Base-by-base conservation (phyloP, 169 alveolate genomes). In the Cryptosporidium felis region DNA sequence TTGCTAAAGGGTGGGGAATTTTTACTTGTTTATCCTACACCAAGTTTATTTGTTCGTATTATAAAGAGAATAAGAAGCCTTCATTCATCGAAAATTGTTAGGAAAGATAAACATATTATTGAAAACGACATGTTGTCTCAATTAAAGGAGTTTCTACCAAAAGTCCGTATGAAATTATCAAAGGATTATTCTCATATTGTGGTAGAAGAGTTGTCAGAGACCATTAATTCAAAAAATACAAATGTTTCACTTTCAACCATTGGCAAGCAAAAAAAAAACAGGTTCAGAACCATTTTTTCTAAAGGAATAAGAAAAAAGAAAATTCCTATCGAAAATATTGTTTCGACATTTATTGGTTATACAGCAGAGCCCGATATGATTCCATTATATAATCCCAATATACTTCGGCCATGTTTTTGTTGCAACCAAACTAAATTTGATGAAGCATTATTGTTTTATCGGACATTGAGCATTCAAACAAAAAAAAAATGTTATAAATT, bases 1-100 rank as follows among this genome's bases (percentile, higher is more conserved):
- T 26, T 74, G 10, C 26, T 56, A 3, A 74, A 56, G 6, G 85
- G 85, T 18, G 67, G 67, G 12, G 85, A 74, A 38, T 74, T 74
- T 49, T 38, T 74, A 14, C 28, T 53, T 32, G 85, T 74, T 6
- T 74, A 74, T 74, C 85, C 85, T 18, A 3, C 26, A 1, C 74
- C 51, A 10, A 53, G 38, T 32, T 32, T 74, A 5, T 53, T 74
- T 32, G 40, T n/a, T 26, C 53, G 46, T 36, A 53, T 74, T n/a
- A 74, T 21, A 47, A 74, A 5, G 45, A 74, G 41, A 32, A 53
- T 40, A 21, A 74, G 30, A 74, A 41, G 38, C 21, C 1, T 9
- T 74, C 14, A n/a, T n/a, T n/a, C n/a, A n/a, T n/a, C n/a, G n/a
- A n/a, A n/a, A n/a, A n/a, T n/a, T n/a, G n/a, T n/a, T n/a, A n/a